A percentile compares a stretch with the other conserved stretches of the same genome.
Evolutionary conservation across 2,329 filamentous ascomycete species (phyloP).

Genomic region (Alternaria sp.): DNA sequence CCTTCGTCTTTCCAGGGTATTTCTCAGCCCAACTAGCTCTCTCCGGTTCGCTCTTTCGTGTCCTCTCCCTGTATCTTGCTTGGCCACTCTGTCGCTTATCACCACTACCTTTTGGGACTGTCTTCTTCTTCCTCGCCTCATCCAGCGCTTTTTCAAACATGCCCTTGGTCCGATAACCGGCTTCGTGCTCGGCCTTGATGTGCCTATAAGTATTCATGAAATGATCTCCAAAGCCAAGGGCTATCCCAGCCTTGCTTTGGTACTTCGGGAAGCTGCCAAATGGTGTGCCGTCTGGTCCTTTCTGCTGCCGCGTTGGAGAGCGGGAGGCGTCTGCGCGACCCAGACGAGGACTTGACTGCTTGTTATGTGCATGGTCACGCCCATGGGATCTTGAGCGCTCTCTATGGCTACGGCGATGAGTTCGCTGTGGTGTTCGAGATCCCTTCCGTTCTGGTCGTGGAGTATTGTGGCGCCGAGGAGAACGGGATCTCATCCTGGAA

Average conservation of each 20-base stretch:
- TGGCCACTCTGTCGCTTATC: neutral
- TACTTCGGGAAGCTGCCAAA: slow-evolving; percentile 32
- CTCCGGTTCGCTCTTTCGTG: neutral
- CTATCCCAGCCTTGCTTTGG: slow-evolving; percentile 24
- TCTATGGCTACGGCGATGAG: neutral
- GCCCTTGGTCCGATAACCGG: slow-evolving; percentile 23
- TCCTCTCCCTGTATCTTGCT: neutral
- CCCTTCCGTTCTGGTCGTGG: neutral
- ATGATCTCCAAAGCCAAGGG: slow-evolving; percentile 31
- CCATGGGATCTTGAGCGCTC: neutral
- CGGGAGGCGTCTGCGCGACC: neutral
- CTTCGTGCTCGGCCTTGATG: slow-evolving; percentile 33
- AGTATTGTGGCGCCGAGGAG: neutral
- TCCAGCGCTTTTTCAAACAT: slow-evolving; percentile 26
- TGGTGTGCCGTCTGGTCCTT: slow-evolving; percentile 29
- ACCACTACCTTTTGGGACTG: neutral
- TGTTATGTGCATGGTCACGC: neutral
- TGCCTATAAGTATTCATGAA: slow-evolving; percentile 33
- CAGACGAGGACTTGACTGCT: neutral
- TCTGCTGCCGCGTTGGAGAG: slow-evolving; percentile 8
- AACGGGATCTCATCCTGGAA: neutral
- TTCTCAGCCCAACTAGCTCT: neutral
- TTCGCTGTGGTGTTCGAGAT: neutral
- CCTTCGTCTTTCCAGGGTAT: neutral
- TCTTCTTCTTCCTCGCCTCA: slow-evolving; percentile 17